These are phyloP conservation scores for Plasmodium relictum DNA, from an alignment of 169 alveolate genomes.

Conservation along the genomic window DNA sequence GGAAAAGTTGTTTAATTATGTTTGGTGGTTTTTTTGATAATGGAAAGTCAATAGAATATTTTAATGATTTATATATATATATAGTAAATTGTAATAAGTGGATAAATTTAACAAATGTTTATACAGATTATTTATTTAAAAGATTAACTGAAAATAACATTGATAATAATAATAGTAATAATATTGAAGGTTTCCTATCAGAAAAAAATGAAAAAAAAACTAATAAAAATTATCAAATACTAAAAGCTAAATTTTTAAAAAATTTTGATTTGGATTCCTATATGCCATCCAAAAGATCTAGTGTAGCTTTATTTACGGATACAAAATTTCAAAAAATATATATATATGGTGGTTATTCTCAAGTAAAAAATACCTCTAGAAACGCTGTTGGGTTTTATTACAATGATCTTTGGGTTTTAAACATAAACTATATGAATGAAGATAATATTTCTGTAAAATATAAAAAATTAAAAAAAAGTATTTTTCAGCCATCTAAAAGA, in stretches of 20 bases:
- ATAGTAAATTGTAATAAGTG: constrained; percentile 78
- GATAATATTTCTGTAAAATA: constrained; percentile 77
- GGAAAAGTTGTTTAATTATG: constrained; percentile 90
- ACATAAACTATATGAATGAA: constrained; percentile 85
- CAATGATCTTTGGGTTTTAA: constrained; percentile 90
- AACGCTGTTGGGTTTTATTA: constrained; percentile 88
- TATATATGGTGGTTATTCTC: constrained; percentile 93
- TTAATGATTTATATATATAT: constrained; percentile 89
- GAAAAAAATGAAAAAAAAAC: constrained; percentile 36
- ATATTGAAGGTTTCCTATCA: background rate
- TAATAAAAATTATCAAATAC: constrained; percentile 32
- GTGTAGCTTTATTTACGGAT: constrained; percentile 53
- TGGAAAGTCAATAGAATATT: constrained; percentile 87
- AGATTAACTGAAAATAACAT: constrained; percentile 75
- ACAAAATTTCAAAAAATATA: constrained; percentile 80
- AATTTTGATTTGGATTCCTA: constrained; percentile 63
- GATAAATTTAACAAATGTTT: constrained; percentile 77
- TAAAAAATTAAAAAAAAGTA: constrained; percentile 81
- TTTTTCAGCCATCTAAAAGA: constrained; percentile 81
- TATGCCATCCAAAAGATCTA: constrained; percentile 68
- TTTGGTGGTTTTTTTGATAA: constrained; percentile 95
- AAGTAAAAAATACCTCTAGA: constrained; percentile 86
- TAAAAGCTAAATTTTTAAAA: constrained; percentile 45
- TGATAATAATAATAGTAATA: constrained; percentile 1
- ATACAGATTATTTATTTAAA: constrained; percentile 79